Evolutionary conservation across 225 moss, liverwort and hornwort genomes (phyloP).

Genomic region (Anthoceros angustus): DNA sequence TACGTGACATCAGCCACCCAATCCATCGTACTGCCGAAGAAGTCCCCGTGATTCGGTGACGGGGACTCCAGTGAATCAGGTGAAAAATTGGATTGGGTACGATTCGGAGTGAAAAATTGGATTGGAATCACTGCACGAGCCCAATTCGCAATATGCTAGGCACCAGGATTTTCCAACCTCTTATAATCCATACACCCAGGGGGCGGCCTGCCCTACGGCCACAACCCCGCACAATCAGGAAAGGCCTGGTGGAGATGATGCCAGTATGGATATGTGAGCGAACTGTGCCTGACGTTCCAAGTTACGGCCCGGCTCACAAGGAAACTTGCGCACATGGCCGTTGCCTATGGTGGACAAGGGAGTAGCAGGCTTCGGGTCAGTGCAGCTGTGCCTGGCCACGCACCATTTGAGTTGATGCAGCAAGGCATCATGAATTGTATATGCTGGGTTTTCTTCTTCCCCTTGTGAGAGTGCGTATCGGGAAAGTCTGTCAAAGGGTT

Average conservation of each 20-base stretch:
- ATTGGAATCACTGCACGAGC: neutral
- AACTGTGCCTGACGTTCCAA: neutral
- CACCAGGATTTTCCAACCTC: constrained; percentile 1
- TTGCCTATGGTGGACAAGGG: neutral
- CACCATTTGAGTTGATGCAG: neutral
- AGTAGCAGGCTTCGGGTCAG: neutral
- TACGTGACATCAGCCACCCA: too few relatives aligned
- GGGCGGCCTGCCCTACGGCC: neutral
- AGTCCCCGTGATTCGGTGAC: too few relatives aligned
- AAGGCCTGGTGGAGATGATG: neutral
- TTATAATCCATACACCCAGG: neutral
- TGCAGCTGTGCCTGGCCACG: neutral
- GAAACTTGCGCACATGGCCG: neutral
- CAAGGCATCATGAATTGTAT: neutral
- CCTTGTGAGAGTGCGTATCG: neutral
- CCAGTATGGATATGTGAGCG: neutral
- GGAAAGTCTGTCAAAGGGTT: neutral
- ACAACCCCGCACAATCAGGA: constrained; percentile 3
- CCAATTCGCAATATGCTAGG: neutral
- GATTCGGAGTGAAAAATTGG: too few relatives aligned
- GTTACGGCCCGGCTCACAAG: neutral
- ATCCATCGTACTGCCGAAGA: too few relatives aligned
- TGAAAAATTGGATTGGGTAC: too few relatives aligned
- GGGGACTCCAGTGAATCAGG: too few relatives aligned
- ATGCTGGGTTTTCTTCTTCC: neutral